Evolutionary conservation across 257 asterid genomes (phyloP).

Genomic region (Rehmannia glutinosa): DNA sequence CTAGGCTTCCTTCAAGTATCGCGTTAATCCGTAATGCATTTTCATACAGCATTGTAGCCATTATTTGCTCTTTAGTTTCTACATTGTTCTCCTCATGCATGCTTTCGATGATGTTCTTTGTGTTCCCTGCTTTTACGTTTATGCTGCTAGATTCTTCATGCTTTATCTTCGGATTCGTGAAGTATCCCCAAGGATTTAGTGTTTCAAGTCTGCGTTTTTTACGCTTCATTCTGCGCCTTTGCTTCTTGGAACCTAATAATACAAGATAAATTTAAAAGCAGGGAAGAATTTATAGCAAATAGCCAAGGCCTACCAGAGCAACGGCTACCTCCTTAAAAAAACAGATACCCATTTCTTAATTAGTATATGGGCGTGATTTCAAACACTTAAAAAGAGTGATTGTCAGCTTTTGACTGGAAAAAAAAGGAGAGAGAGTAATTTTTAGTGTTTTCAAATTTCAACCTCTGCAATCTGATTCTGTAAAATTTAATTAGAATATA

Average conservation of each 20-base stretch:
- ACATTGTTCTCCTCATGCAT: constrained; percentile 19
- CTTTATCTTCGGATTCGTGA: constrained; percentile 37
- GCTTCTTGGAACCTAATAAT: constrained; percentile 56
- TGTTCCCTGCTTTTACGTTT: constrained; percentile 12
- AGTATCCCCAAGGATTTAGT: constrained; percentile 65
- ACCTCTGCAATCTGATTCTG: no score
- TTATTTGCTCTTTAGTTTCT: constrained; percentile 37
- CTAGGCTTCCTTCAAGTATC: constrained; percentile 44
- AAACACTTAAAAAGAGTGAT: no score
- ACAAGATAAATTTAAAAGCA: background rate
- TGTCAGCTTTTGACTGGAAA: no score
- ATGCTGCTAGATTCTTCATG: constrained; percentile 38
- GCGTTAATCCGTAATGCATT: constrained; percentile 49
- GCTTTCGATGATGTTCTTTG: background rate
- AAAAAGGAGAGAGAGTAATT: no score
- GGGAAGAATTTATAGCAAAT: background rate
- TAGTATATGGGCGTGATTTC: no score
- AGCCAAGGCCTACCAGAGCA: no score
- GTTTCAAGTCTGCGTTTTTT: constrained; percentile 43
- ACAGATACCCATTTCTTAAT: no score
- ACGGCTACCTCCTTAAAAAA: no score
- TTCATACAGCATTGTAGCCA: constrained; percentile 48
- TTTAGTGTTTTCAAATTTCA: no score
- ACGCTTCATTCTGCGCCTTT: constrained; percentile 45
- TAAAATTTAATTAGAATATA: no score